Evolutionary conservation across 2,329 filamentous ascomycete genomes (phyloP).

Genomic region (Fonsecaea multimorphosa): DNA sequence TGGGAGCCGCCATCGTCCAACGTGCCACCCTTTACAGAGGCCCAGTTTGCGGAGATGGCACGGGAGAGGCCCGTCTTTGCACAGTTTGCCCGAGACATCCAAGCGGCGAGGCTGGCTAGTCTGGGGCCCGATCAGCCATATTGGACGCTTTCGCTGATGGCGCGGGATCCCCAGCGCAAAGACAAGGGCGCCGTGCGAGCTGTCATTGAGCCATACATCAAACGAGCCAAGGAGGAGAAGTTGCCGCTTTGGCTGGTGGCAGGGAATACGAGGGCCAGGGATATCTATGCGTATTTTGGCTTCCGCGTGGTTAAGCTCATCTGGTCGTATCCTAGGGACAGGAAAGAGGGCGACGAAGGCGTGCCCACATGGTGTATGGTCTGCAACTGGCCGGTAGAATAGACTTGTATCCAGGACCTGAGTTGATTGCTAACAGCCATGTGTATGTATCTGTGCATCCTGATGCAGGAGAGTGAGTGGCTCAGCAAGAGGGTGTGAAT

Average conservation of each 20-base stretch:
- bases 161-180: constrained; percentile 30
- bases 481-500: too few species aligned
- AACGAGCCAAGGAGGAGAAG: constrained; percentile 24
- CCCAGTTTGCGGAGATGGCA: constrained; percentile 17
- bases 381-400: constrained; percentile 32
- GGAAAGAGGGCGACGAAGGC: constrained; percentile 1
- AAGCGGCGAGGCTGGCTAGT: constrained; percentile 8
- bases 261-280: constrained; percentile 31
- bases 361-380: constrained; percentile 32
- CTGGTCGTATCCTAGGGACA: constrained; percentile 14
- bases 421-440: too few species aligned
- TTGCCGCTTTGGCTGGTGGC: constrained; percentile 36
- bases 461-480: too few species aligned
- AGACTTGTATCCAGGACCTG: too few species aligned
- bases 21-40: constrained; percentile 11
- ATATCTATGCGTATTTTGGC: constrained; percentile 37
- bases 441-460: too few species aligned
- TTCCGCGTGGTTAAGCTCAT: constrained; percentile 31
- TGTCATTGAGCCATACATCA: constrained; percentile 36
- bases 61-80: constrained; percentile 25
- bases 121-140: constrained; percentile 16
- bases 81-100: constrained; percentile 23
- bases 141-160: constrained; percentile 34
- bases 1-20: constrained; percentile 31
- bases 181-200: constrained; percentile 36